Conservation (phyloP, 106 monocot species). For the Xerophyta viscosa region DNA sequence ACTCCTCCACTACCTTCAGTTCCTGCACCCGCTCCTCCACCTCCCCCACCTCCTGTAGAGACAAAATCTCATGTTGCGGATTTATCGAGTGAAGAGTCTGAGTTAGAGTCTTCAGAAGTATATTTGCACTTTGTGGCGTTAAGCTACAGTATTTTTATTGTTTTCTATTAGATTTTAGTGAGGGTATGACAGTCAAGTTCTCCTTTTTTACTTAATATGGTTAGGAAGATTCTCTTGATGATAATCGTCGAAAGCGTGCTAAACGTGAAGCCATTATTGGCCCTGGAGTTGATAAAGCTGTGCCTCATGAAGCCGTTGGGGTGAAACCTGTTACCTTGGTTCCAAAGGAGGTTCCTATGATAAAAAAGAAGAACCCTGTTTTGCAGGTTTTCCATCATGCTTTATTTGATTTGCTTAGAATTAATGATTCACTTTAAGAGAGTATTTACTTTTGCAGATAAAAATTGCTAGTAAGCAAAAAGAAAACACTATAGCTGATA, state of each 20-base stretch:
- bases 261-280: slow-evolving; percentile 80
- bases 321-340: slow-evolving; percentile 68
- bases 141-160: too few species aligned
- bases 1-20: slow-evolving; percentile 82
- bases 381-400: slow-evolving; percentile 13
- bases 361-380: slow-evolving; percentile 93
- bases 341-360: slow-evolving; percentile 82
- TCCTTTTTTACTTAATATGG: slow-evolving; percentile 7
- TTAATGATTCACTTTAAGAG: too few species aligned
- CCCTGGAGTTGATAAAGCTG: slow-evolving; percentile 75
- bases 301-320: too few species aligned
- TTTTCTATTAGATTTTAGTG: too few species aligned
- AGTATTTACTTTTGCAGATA: slow-evolving; percentile 35
- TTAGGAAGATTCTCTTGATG: slow-evolving; percentile 49
- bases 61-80: slow-evolving; percentile 15
- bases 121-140: too few species aligned
- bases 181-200: not conserved
- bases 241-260: slow-evolving; percentile 36
- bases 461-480: slow-evolving; percentile 77
- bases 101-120: slow-evolving; percentile 93
- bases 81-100: slow-evolving; percentile 86
- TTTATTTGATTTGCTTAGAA: not conserved
- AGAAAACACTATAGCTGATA: slow-evolving; percentile 23
- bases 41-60: slow-evolving; percentile 31
- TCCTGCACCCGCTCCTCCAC: slow-evolving; percentile 45